phyloP scores from a whole-genome alignment of 495 filamentous ascomycete genomes.

The Aspergillus homomorphus region DNA sequence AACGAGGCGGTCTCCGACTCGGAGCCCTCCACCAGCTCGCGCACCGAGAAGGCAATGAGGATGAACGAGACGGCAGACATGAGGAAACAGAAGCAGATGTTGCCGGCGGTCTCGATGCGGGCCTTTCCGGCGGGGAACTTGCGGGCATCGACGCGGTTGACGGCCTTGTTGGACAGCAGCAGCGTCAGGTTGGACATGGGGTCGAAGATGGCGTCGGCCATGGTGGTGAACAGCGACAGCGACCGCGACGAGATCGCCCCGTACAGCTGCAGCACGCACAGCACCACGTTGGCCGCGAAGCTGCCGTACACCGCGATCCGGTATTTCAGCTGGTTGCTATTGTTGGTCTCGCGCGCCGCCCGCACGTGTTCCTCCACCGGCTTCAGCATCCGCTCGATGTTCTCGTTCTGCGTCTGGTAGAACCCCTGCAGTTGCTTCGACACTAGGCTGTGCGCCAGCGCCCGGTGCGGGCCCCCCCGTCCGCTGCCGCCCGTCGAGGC shows the following conservation, averaged over 20 bases:
- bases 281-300: conserved; percentile 76
- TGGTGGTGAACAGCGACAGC: conserved; percentile 93
- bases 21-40: conserved; percentile 56
- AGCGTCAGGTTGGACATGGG: conserved; percentile 87
- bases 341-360: conserved; percentile 73
- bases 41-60: conserved; percentile 79
- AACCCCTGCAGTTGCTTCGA: conserved; percentile 74
- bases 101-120: conserved; percentile 91
- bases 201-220: conserved; percentile 96
- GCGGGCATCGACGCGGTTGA: conserved; percentile 81
- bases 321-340: conserved; percentile 77
- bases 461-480: conserved; percentile 22
- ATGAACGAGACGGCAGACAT: conserved; percentile 91
- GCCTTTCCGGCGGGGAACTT: conserved; percentile 93
- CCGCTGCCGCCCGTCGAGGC: conserved; percentile 31
- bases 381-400: conserved; percentile 87
- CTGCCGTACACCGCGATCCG: conserved; percentile 89
- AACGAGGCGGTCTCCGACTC: conserved; percentile 46
- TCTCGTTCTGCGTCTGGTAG: conserved; percentile 90
- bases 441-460: conserved; percentile 34
- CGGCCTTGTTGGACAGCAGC: conserved; percentile 82
- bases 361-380: conserved; percentile 87
- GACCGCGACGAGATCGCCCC: conserved; percentile 82
- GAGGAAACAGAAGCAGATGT: conserved; percentile 95
- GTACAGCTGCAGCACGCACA: conserved; percentile 82